Percentiles rank a stretch among this genome's conserved stretches.
These are phyloP conservation scores for Picea glauca DNA, from an alignment of 75 land plant genomes.

Conservation along the genomic window DNA sequence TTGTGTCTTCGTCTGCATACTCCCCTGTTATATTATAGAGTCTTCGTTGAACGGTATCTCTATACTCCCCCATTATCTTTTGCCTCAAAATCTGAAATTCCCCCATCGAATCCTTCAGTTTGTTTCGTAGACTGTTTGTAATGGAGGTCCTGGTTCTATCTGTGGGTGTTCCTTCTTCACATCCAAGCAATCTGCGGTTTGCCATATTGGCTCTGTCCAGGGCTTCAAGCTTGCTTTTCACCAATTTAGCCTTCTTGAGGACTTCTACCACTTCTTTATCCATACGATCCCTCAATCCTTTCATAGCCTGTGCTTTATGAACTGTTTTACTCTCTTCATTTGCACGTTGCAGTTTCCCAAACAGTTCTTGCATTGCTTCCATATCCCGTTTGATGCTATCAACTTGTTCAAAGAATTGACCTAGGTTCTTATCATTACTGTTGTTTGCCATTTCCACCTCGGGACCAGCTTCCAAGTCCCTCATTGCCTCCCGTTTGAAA, in stretches of 20 bases:
- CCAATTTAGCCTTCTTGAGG: slow-evolving; percentile 19
- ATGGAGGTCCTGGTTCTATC: slow-evolving; percentile 33
- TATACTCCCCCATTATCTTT: slow-evolving; percentile 30
- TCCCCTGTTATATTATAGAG: slow-evolving; percentile 34
- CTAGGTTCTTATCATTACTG: slow-evolving; percentile 12
- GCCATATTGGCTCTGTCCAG: slow-evolving; percentile 34
- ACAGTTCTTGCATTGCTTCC: slow-evolving; percentile 32
- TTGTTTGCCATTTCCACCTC: slow-evolving; percentile 14
- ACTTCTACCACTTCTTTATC: slow-evolving; percentile 40
- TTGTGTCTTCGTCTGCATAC: slow-evolving; percentile 27
- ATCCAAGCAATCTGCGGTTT: slow-evolving; percentile 23
- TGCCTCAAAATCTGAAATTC: slow-evolving; percentile 30
- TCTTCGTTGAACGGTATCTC: slow-evolving; percentile 30
- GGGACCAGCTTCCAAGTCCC: slow-evolving; percentile 15
- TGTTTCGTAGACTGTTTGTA: slow-evolving; percentile 29
- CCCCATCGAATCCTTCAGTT: slow-evolving; percentile 36
- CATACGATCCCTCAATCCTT: slow-evolving; percentile 34
- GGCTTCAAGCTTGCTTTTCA: slow-evolving; percentile 31
- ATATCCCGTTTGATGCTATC: slow-evolving; percentile 28
- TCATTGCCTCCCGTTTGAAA: slow-evolving; percentile 12
- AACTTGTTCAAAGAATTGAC: slow-evolving; percentile 29
- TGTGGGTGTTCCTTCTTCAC: slow-evolving; percentile 34
- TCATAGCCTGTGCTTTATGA: slow-evolving; percentile 36
- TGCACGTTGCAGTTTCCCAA: slow-evolving; percentile 23
- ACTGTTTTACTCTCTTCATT: slow-evolving; percentile 33